phyloP scores from a whole-genome alignment of 139 green algal genomes.

The Micromonas pusilla region DNA sequence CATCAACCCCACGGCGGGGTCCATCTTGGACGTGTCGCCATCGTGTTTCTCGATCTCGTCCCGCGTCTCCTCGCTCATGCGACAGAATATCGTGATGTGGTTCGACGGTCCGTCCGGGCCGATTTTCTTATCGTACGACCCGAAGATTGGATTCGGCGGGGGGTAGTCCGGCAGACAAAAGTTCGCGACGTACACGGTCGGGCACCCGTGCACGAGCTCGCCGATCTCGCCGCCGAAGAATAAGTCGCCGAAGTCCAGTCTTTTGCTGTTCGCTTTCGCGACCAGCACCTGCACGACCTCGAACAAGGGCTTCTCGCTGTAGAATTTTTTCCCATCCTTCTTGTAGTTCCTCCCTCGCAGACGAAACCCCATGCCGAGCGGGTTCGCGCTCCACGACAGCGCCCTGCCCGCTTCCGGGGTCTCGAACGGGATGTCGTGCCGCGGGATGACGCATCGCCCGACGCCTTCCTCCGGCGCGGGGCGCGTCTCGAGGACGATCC shows the following conservation, averaged over 20 bases:
- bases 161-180: slow-evolving; percentile 11
- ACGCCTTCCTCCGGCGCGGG: neutral
- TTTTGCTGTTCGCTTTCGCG: neutral
- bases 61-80: neutral
- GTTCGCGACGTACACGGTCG: slow-evolving; percentile 12
- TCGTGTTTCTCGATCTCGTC: neutral
- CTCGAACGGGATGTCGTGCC: neutral
- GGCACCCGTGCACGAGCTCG: neutral
- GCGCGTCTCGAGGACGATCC: neutral
- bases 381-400: neutral
- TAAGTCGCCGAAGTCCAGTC: neutral
- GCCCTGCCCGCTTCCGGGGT: neutral
- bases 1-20: neutral
- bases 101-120: neutral
- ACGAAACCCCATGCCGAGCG: neutral
- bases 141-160: neutral
- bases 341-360: slow-evolving; percentile 18
- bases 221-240: slow-evolving; percentile 3
- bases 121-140: neutral
- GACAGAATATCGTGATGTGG: neutral
- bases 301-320: neutral
- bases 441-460: neutral
- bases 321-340: slow-evolving; percentile 6
- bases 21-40: neutral
- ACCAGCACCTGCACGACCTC: neutral